Base-by-base conservation (phyloP, 495 filamentous ascomycete species). In the Penicillium longicatenatum region DNA sequence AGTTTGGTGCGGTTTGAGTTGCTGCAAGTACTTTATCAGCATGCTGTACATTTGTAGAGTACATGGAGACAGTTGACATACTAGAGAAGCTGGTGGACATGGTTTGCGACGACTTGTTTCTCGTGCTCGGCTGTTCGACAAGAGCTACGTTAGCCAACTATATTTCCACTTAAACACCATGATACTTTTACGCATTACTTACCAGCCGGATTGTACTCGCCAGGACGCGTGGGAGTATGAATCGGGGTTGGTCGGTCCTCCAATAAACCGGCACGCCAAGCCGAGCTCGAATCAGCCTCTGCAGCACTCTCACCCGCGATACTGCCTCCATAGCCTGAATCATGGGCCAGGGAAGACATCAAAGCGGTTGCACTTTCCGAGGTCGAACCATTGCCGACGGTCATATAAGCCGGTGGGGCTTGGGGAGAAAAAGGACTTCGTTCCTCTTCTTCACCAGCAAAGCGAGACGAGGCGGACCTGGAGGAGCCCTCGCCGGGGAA, bases 271-370 rank as follows among this genome's bases (percentile, higher is more conserved):
- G 85, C 78, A 68, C 85, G 79, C 81, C 84, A 86, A 46, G 62
- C 60, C 19, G 61, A 63, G 31, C 64, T 70, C 30, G 62, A 72
- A 56, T 83, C 79, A 47, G 72, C 78, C 39, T 75, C 82, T 45
- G 76, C 58, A 35, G 71, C 66, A 43, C 76, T 79, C 9, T 79
- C 84, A 56, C 77, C 82, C 24, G 73, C 68, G 30, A 87, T 71
- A 64, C 91, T 96, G 14, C 89, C 89, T 46, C 91, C 93, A 67
- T 98, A 98, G 14, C 94, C 94, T 19, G 92, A 97, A 65, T 98
- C 94, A 47, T 86, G 77, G 54, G 96, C 90, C 30, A 96, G 68
- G 43, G 86, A 77, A 69, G 84, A 71, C 78, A 88, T 79, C 77
- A 95, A 65, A 74, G 84, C 77, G 58, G 85, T 74, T 6, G 86